Evolutionary conservation across 202 grass and related monocot genomes (phyloP).

Genomic region (Hordeum pubiflorum): DNA sequence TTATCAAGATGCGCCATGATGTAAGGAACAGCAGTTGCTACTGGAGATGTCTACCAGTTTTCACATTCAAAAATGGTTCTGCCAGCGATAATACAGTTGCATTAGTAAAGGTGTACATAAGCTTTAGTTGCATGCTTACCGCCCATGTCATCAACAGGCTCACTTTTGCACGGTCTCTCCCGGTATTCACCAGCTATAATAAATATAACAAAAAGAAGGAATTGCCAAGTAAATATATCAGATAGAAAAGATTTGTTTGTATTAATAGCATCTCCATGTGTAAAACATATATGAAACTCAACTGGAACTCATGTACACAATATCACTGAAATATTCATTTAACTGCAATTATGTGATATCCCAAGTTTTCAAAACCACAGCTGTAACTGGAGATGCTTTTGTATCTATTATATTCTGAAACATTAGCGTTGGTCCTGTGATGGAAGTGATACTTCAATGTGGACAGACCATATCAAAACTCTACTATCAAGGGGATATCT

Average conservation of each 20-base stretch:
- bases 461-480: background rate
- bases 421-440: background rate
- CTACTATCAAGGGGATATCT: background rate
- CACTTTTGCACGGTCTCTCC: constrained; percentile 97
- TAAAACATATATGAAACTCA: constrained; percentile 9
- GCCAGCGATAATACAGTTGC: background rate
- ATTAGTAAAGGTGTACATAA: background rate
- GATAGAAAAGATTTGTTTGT: constrained; percentile 9
- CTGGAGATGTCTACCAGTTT: background rate
- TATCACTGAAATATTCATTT: constrained; percentile 12
- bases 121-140: constrained; percentile 43
- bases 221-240: constrained; percentile 13
- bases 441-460: background rate
- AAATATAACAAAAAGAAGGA: constrained; percentile 11
- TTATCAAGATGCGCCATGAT: background rate
- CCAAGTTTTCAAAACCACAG: background rate
- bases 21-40: background rate
- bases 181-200: constrained; percentile 89
- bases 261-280: background rate
- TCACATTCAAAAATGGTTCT: background rate
- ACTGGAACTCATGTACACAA: background rate
- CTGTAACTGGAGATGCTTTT: constrained; percentile 1
- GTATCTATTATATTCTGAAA: constrained; percentile 6
- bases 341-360: background rate
- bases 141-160: constrained; percentile 97